A percentile compares a stretch with the other conserved stretches of the same genome.
Conservation (phyloP, 2,329 filamentous ascomycete species). For the Ophiocordyceps sinensis region DNA sequence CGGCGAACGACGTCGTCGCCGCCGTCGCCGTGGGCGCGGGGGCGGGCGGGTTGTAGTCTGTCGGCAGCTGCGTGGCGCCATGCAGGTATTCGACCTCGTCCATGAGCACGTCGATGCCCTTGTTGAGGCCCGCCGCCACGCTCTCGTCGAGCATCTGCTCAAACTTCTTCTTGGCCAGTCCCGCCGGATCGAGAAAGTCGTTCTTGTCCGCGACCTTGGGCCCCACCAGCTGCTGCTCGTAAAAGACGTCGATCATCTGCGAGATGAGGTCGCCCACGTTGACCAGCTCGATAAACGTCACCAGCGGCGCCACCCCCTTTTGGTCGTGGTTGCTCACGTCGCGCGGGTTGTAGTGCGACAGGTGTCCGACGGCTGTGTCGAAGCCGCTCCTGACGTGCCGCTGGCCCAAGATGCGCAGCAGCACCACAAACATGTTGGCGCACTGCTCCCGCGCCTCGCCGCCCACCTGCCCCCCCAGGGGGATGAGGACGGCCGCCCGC, state of each 20-base stretch:
- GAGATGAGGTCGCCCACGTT: constrained; percentile 97
- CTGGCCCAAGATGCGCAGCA: constrained; percentile 73
- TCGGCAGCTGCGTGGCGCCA: constrained; percentile 70
- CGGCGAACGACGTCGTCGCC: constrained; percentile 3
- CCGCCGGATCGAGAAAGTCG: constrained; percentile 84
- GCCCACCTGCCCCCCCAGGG: constrained; percentile 64
- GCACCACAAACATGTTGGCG: constrained; percentile 69
- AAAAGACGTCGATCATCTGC: constrained; percentile 98
- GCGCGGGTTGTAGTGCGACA: constrained; percentile 82
- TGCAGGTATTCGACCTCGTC: constrained; percentile 94
- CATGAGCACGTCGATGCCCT: constrained; percentile 96
- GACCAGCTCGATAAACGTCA: constrained; percentile 92
- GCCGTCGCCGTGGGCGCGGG: constrained; percentile 9
- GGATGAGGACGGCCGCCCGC: constrained; percentile 68
- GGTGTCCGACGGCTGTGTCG: constrained; percentile 78
- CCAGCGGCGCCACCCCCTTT: constrained; percentile 71
- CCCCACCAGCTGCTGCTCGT: constrained; percentile 80
- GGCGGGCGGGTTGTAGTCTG: constrained; percentile 71
- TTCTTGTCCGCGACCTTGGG: constrained; percentile 78
- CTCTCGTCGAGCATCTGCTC: constrained; percentile 98
- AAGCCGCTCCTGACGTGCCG: constrained; percentile 88
- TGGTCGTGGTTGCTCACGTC: constrained; percentile 61
- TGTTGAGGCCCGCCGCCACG: constrained; percentile 88
- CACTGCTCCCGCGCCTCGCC: constrained; percentile 81
- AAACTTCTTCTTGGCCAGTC: constrained; percentile 93